These are phyloP conservation scores for Hyaloraphidium curvatum DNA, from an alignment of 192 early-diverging fungal species.

Conservation along the genomic window DNA sequence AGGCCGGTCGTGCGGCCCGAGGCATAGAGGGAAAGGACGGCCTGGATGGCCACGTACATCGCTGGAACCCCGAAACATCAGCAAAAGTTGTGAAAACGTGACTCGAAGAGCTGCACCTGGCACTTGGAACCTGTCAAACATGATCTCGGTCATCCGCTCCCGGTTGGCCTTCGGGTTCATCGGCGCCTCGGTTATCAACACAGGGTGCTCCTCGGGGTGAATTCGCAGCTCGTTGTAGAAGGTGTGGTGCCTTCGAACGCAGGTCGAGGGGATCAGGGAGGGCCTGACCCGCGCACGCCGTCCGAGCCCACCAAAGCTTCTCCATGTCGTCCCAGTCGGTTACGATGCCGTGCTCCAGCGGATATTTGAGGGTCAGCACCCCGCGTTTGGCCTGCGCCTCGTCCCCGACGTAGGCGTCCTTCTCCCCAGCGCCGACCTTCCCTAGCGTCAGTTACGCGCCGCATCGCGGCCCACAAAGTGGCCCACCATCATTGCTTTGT, in stretches of 20 bases:
- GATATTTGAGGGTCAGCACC: constrained; percentile 69
- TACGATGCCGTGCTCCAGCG: constrained; percentile 80
- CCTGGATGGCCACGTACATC: no score
- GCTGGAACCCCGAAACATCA: no score
- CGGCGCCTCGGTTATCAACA: constrained; percentile 88
- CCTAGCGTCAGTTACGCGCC: no score
- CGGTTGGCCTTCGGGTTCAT: constrained; percentile 97
- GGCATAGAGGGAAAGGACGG: constrained; percentile 88
- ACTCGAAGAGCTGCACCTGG: constrained; percentile 35
- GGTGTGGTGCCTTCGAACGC: constrained; percentile 56
- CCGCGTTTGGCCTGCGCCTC: constrained; percentile 80
- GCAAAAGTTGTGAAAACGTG: not conserved
- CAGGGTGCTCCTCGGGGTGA: constrained; percentile 92
- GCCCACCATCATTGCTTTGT: no score
- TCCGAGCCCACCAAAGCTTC: constrained; percentile 76
- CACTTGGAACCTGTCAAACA: constrained; percentile 97
- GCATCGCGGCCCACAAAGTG: no score
- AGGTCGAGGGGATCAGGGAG: constrained; percentile 30
- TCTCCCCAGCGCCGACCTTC: constrained; percentile 82
- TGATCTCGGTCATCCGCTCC: constrained; percentile 98
- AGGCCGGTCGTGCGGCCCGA: constrained; percentile 97
- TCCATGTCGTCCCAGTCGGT: constrained; percentile 92
- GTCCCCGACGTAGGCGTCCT: constrained; percentile 77
- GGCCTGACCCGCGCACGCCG: not conserved
- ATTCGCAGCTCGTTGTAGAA: constrained; percentile 96